A percentile compares a stretch with the other conserved stretches of the same genome.
Evolutionary conservation across 2,329 filamentous ascomycete genomes (phyloP).

Genomic region (Fusarium gaditjirri): DNA sequence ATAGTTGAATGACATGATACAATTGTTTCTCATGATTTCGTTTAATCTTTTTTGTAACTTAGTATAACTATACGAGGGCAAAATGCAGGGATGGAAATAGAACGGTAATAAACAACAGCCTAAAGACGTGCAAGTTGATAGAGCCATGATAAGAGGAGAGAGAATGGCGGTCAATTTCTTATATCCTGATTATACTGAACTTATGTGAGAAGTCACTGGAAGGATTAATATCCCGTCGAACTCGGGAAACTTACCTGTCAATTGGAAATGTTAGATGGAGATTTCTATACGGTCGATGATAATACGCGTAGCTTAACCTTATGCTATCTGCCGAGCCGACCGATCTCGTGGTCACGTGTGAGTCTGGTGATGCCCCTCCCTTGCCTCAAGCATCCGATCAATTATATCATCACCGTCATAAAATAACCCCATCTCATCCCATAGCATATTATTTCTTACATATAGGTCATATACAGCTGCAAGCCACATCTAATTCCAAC

Average conservation of each 20-base stretch:
- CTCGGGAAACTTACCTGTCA: rapidly evolving
- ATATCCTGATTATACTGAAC: rapidly evolving
- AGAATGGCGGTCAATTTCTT: rapidly evolving
- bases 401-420: background rate
- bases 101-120: rapidly evolving
- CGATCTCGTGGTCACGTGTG: background rate
- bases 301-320: rapidly evolving
- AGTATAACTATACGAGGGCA: background rate
- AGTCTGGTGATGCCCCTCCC: background rate
- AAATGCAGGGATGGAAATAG: background rate
- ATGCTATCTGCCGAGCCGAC: background rate
- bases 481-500: rapidly evolving
- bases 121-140: background rate
- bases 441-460: rapidly evolving
- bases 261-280: rapidly evolving
- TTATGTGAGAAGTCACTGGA: rapidly evolving
- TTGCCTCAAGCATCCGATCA: background rate
- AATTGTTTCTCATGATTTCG: too few relatives aligned
- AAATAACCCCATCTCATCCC: background rate
- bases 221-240: rapidly evolving
- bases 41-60: background rate
- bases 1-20: rapidly evolving
- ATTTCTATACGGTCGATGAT: rapidly evolving
- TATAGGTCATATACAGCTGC: too few relatives aligned
- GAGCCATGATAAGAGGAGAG: rapidly evolving